These are phyloP conservation scores for Rhizoctonia solani DNA, from an alignment of 1,284 basidiomycete species.

Conservation along the genomic window DNA sequence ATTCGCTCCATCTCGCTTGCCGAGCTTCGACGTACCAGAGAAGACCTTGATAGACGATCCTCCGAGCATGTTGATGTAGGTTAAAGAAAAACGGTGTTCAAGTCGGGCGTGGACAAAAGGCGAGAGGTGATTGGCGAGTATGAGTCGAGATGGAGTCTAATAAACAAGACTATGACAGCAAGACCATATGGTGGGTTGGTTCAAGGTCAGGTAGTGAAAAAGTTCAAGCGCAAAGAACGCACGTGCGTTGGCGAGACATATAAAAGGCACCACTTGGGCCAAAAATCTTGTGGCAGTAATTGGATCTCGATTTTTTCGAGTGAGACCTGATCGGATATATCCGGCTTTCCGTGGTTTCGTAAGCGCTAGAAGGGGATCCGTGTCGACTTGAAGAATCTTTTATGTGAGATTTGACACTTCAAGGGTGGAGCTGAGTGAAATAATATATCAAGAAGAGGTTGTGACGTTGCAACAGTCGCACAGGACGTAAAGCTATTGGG, in stretches of 20 bases:
- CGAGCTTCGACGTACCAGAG: slow-evolving; percentile 81
- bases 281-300: too few species aligned
- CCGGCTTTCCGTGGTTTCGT: neutral
- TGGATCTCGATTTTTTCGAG: neutral
- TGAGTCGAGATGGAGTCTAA: too few species aligned
- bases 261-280: neutral
- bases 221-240: neutral
- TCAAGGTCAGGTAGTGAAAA: too few species aligned
- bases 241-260: slow-evolving; percentile 2
- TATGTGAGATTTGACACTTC: too few species aligned
- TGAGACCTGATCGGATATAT: slow-evolving; percentile 12
- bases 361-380: neutral
- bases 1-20: slow-evolving; percentile 3
- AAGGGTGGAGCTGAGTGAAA: too few species aligned
- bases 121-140: too few species aligned
- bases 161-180: too few species aligned
- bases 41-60: slow-evolving; percentile 90
- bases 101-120: slow-evolving; percentile 3
- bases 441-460: too few species aligned
- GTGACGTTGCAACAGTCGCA: too few species aligned
- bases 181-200: too few species aligned
- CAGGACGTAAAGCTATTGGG: too few species aligned
- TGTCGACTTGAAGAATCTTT: neutral
- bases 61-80: slow-evolving; percentile 60
- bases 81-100: neutral